Conservation (phyloP, 2,329 filamentous ascomycete genomes). For the Alternaria arbusti region DNA sequence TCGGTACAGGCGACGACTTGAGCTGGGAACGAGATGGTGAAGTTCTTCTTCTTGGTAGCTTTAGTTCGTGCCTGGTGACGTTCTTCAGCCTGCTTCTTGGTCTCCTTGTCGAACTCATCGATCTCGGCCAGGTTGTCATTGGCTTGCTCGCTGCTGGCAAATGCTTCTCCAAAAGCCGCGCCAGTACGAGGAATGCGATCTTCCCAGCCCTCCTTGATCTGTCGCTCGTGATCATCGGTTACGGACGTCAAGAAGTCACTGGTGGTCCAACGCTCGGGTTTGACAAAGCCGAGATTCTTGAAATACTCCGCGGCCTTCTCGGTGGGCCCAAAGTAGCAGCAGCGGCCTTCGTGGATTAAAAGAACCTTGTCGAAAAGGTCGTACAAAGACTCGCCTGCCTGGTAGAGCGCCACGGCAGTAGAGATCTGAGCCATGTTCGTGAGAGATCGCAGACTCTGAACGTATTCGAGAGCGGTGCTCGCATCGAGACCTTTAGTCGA, state of each 20-base stretch:
- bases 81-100: conserved; percentile 37
- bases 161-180: conserved; percentile 60
- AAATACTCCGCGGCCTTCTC: conserved; percentile 70
- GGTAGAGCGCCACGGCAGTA: conserved; percentile 73
- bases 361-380: conserved; percentile 50
- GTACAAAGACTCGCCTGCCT: conserved; percentile 60
- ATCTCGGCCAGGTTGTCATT: conserved; percentile 49
- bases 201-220: conserved; percentile 63
- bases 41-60: conserved; percentile 52
- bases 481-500: conserved; percentile 76
- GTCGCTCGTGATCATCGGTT: conserved; percentile 66
- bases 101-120: conserved; percentile 48
- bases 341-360: conserved; percentile 50
- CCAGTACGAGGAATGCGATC: conserved; percentile 62
- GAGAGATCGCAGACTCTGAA: conserved; percentile 68
- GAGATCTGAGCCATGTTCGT: conserved; percentile 69
- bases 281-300: conserved; percentile 69
- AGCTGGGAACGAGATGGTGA: conserved; percentile 46
- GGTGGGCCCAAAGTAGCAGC: conserved; percentile 67
- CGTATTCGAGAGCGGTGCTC: conserved; percentile 75
- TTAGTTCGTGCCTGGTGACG: conserved; percentile 41
- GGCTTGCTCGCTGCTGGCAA: conserved; percentile 45
- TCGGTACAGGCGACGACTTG: conserved; percentile 50
- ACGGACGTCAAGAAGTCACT: conserved; percentile 77
- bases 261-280: conserved; percentile 70